These are phyloP conservation scores for Tolypocladium tundrense DNA, from an alignment of 2,329 filamentous ascomycete genomes.

Conservation along the genomic window DNA sequence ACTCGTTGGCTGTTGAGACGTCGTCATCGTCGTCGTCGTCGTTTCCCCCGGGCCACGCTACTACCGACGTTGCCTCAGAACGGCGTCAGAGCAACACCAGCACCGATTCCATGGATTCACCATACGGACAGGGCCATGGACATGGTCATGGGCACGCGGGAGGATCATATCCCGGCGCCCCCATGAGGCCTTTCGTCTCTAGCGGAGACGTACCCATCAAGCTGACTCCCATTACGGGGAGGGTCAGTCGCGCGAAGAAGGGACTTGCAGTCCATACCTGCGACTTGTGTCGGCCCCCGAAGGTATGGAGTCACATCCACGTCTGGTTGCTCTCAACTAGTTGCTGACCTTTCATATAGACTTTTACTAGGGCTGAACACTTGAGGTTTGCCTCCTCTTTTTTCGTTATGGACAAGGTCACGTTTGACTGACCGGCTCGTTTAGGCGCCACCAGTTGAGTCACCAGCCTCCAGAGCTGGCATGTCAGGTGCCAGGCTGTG, in stretches of 20 bases:
- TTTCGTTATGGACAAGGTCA: neutral
- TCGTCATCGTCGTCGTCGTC: constrained; percentile 12
- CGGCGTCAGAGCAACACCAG: constrained; percentile 35
- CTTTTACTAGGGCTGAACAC: constrained; percentile 53
- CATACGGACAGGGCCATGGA: constrained; percentile 15
- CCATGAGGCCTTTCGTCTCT: constrained; percentile 31
- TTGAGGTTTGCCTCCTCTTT: constrained; percentile 34
- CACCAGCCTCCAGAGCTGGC: constrained; percentile 42
- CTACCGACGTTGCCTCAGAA: constrained; percentile 8
- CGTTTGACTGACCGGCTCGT: constrained; percentile 13
- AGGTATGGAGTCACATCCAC: constrained; percentile 25
- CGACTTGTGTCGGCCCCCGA: constrained; percentile 39
- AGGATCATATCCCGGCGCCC: constrained; percentile 14
- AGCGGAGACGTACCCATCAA: constrained; percentile 32
- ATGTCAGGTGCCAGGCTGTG: constrained; percentile 44
- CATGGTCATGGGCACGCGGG: constrained; percentile 10
- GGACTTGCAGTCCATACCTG: constrained; percentile 48
- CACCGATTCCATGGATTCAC: constrained; percentile 38
- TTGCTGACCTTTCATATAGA: constrained; percentile 26
- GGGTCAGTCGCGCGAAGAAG: constrained; percentile 49
- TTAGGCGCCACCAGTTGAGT: constrained; percentile 50
- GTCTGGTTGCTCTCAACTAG: neutral
- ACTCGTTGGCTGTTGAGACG: constrained; percentile 12
- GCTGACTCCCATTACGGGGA: constrained; percentile 45
- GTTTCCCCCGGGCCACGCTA: constrained; percentile 16